Conservation (phyloP, 768 basidiomycete species). For the Glaciozyma antarctica region DNA sequence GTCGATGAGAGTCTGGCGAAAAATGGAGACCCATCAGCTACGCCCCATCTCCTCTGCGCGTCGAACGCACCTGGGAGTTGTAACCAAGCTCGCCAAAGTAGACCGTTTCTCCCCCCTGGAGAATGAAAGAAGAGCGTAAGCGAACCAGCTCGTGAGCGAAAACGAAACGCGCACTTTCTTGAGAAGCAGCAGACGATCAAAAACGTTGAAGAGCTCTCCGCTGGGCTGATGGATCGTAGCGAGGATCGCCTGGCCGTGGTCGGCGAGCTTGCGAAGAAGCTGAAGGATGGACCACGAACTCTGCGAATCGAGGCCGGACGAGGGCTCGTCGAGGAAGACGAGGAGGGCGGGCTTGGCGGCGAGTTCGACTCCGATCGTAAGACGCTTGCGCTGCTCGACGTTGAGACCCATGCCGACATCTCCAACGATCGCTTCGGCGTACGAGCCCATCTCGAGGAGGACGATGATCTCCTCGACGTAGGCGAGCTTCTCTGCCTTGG, state of each 20-base stretch:
- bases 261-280: conserved; percentile 43
- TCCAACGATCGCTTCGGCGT: conserved; percentile 46
- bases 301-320: conserved; percentile 48
- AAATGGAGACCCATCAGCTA: too few species aligned
- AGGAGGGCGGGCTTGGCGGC: conserved; percentile 52
- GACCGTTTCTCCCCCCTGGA: conserved; percentile 79
- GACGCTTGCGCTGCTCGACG: conserved; percentile 46
- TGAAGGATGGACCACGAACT: conserved; percentile 44
- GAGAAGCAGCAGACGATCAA: conserved; percentile 50
- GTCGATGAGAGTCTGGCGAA: conserved; percentile 47
- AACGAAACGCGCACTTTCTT: conserved; percentile 42
- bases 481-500: conserved; percentile 40
- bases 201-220: conserved; percentile 73
- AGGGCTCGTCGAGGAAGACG: conserved; percentile 75
- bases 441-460: conserved; percentile 43
- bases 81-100: conserved; percentile 54
- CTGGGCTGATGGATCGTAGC: conserved; percentile 45
- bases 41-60: too few species aligned
- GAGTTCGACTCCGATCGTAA: conserved; percentile 73
- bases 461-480: conserved; percentile 44
- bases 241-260: conserved; percentile 43
- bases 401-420: conserved; percentile 43
- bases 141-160: conserved; percentile 51
- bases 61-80: conserved; percentile 41
- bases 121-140: conserved; percentile 68